Evolutionary conservation across 352 stramenopile genomes (phyloP), one percentile per base, ranked within the genome.

Genomic region (Peronosclerospora sorghi): DNA sequence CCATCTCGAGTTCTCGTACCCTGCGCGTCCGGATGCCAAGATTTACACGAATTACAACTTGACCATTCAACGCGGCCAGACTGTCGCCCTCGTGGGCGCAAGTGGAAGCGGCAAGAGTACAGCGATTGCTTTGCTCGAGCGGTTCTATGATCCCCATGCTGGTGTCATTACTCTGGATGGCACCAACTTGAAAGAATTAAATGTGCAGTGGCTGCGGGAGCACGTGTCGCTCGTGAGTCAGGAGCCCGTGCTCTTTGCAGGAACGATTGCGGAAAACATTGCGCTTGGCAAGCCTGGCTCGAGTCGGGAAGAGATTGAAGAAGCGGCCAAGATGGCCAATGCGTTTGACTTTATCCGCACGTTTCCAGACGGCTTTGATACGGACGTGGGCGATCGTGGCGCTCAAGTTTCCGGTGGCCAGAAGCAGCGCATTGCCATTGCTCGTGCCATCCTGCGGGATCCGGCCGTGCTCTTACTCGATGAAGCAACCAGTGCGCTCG

Each of bases 21-120:
- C 57, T n/a, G 57, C 57, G 29, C 57, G 57, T 26, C 53, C 57
- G 9, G 57, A 66, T n/a, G 57, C 57, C 14, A 59, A 56, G 24
- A 66, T 66, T 30, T 66, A 66, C 48, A 66, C 56, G 45, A 66
- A 66, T 4, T 66, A 66, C 30, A 51, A 28, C 27, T 32, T 66
- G 35, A 66, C 62, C 28, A 53, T 66, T 26, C 44, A 38, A 14
- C 52, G 57, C 23, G 57, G 57, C n/a, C 57, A 66, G 26, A 66
- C 57, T 29, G 57, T 66, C 8, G 57, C 57, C 14, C 53, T 66
- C 19, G 57, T 66, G 3, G 57, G 57, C 13, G 57, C 48, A 5
- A 66, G 57, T 34, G 57, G 57, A 23, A 66, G 57, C 10, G 57
- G 57, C 14, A 66, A 66, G 30, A 66, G 57, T 38, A 66, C 57